Evolutionary conservation across 2,329 filamentous ascomycete species (phyloP).

Genomic region (Fusarium sp.): DNA sequence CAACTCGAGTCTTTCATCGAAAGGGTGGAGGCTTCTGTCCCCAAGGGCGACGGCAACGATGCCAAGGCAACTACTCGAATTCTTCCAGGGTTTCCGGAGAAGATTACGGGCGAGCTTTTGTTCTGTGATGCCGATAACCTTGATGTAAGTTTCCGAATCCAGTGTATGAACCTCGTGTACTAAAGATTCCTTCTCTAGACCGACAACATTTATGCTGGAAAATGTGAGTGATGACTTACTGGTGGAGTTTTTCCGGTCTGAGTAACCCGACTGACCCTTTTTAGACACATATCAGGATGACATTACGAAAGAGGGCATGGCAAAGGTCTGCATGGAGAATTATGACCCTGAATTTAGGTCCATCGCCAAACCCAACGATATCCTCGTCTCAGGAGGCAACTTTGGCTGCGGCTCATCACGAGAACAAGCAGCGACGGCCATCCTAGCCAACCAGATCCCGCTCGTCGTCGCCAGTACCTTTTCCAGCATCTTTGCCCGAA

Average conservation of each 20-base stretch:
- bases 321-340: constrained; percentile 90
- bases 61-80: background rate
- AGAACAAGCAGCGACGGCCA: constrained; percentile 87
- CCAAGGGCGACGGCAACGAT: background rate
- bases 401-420: constrained; percentile 67
- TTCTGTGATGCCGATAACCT: background rate
- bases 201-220: background rate
- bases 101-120: background rate
- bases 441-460: constrained; percentile 82
- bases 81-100: background rate
- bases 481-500: constrained; percentile 83
- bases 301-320: constrained; percentile 82
- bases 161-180: background rate
- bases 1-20: constrained; percentile 3
- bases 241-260: background rate
- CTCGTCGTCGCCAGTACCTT: constrained; percentile 85
- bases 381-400: constrained; percentile 87
- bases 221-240: constrained; percentile 52
- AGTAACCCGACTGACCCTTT: background rate
- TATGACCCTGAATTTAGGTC: constrained; percentile 80
- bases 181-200: background rate
- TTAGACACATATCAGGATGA: constrained; percentile 85
- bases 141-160: background rate
- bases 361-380: constrained; percentile 76
- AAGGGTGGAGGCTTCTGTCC: background rate